Conservation (phyloP, 768 basidiomycete species). For the Kwoniella europaea region DNA sequence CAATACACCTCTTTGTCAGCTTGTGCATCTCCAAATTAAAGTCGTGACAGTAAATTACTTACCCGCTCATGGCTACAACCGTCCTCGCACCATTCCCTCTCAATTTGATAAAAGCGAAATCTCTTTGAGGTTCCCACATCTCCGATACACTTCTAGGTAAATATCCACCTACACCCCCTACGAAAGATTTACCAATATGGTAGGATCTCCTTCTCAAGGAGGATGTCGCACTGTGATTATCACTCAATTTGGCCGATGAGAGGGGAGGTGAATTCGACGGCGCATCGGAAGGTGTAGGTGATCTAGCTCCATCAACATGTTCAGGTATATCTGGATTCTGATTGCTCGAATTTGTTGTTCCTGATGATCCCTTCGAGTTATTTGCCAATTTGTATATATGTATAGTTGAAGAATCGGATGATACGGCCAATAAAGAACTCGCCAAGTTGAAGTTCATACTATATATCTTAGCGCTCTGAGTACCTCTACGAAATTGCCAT, state of each 20-base stretch:
- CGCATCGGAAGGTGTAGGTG: conserved; percentile 45
- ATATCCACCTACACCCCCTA: conserved; percentile 57
- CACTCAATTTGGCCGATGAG: conserved; percentile 19
- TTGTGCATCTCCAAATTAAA: not conserved
- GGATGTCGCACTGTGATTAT: conserved; percentile 38
- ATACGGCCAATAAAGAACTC: conserved; percentile 82
- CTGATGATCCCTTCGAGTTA: conserved; percentile 7
- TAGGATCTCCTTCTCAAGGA: conserved; percentile 51
- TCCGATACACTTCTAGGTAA: conserved; percentile 84
- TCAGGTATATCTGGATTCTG: conserved; percentile 9
- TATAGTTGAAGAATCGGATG: conserved; percentile 90
- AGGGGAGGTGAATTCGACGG: conserved; percentile 40
- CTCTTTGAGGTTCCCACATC: conserved; percentile 94
- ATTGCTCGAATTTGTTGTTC: not conserved
- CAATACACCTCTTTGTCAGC: conserved; percentile 5
- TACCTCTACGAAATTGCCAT: conserved; percentile 92
- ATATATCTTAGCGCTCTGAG: conserved; percentile 81
- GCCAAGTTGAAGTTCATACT: conserved; percentile 83
- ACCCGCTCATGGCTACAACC: conserved; percentile 89
- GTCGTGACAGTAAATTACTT: conserved; percentile 53
- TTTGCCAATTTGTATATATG: conserved; percentile 87
- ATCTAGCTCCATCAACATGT: conserved; percentile 46
- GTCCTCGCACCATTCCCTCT: conserved; percentile 75
- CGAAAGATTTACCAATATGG: conserved; percentile 56
- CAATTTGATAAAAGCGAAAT: conserved; percentile 87